Base-by-base conservation (phyloP, 805 yeast genomes). In the Kodamaea leandrae region DNA sequence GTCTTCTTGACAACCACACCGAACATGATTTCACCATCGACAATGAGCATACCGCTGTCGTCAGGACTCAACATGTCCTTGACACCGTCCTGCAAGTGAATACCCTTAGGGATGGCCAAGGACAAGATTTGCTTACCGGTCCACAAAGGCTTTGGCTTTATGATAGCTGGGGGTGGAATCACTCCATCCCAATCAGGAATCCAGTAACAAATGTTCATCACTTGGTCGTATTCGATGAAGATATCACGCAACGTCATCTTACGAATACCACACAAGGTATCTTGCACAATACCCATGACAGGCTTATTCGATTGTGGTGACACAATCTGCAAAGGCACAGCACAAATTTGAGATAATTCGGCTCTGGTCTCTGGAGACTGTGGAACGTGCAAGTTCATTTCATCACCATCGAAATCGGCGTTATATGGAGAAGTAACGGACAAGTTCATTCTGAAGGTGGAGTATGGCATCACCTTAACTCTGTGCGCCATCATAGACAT, bases 401-500 rank as follows among this genome's bases (percentile, higher is more conserved):
- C 99, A 68, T 93, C 99, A 76, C 99, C 99, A 72, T 93, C 99
- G 74, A 93, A 93, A 83, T 93, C 99, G 34, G 99, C 99, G 70
- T 93, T 93, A 67, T 93, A 93, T n/a, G 99, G 99, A 14, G 98
- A 88, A 0, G 99, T 93, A 34, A 93, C 99, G 18, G 98, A 93
- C 61, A 93, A 73, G 60, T 93, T 93, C 71, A 93, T 75, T 71
- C 99, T 80, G 75, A 93, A 93, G 0, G 99, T 93, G 5, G 98
- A 90, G 61, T 89, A 93, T 9, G 99, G 99, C 96, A 93, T 89
- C 35, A 93, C 99, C 61, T 86, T 89, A 26, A 93, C 99, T 68
- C 96, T 79, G 63, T 93, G 99, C 13, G 96, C 95, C 98, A 93
- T 93, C 99, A 93, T 93, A 41, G 98, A 91, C 98, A 93, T 93